Evolutionary conservation across 2,329 filamentous ascomycete species (phyloP).

Genomic region (Reticulascus tulasneorum): DNA sequence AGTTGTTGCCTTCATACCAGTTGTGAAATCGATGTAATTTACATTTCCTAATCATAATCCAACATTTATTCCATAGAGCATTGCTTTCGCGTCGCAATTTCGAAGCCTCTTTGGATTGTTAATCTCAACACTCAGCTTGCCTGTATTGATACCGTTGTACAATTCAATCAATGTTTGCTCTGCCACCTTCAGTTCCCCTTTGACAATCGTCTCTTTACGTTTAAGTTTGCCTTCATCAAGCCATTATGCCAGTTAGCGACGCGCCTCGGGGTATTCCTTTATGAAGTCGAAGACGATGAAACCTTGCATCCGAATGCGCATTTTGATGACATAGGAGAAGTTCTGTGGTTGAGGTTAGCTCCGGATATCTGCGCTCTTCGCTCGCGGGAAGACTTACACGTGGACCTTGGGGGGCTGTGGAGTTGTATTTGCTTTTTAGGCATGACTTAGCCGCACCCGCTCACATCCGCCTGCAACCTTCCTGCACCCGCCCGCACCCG

Average conservation of each 20-base stretch:
- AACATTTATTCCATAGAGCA: no score
- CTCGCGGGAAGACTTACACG: slow-evolving; percentile 29
- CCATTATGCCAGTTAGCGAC: slow-evolving; percentile 61
- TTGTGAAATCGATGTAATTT: no score
- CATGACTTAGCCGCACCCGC: no score
- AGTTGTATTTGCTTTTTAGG: slow-evolving; percentile 68
- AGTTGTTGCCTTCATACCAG: no score
- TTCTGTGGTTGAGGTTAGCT: slow-evolving; percentile 22
- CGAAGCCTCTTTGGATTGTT: slow-evolving; percentile 28
- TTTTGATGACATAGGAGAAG: slow-evolving; percentile 45
- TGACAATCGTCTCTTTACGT: slow-evolving; percentile 65
- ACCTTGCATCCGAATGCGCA: slow-evolving; percentile 61
- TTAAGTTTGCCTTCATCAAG: slow-evolving; percentile 66
- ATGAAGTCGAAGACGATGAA: slow-evolving; percentile 70
- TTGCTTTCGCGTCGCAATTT: no score
- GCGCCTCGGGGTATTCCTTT: slow-evolving; percentile 52
- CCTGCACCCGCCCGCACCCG: no score
- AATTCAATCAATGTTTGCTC: slow-evolving; percentile 60
- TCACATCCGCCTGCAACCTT: no score
- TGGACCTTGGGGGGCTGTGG: slow-evolving; percentile 48
- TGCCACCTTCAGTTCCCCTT: slow-evolving; percentile 60
- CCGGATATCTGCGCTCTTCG: neutral
- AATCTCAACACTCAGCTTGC: slow-evolving; percentile 57
- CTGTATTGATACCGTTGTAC: slow-evolving; percentile 66
- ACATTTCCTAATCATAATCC: no score